Conservation (phyloP, 225 moss, liverwort and hornwort species). For the Sphagnum tenellum region DNA sequence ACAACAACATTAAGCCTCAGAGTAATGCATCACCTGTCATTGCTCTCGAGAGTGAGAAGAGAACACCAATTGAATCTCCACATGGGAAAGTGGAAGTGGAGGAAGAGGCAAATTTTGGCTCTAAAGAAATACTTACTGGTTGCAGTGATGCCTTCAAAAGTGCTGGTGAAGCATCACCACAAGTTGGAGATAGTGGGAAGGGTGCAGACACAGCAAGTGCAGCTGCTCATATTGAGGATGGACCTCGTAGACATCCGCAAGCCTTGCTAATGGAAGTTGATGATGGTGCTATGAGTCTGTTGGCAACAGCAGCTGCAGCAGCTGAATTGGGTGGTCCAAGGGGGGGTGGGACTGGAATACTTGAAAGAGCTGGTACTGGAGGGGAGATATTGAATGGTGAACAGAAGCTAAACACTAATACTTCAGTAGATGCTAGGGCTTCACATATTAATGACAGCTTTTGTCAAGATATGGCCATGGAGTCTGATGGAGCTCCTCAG, state of each 20-base stretch:
- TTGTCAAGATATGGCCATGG: slow-evolving; percentile 24
- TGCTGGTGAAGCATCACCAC: too few relatives aligned
- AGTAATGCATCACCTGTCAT: slow-evolving; percentile 6
- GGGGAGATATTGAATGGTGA: slow-evolving; percentile 5
- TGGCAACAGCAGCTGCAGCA: slow-evolving; percentile 84
- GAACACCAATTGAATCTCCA: slow-evolving; percentile 6
- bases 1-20: slow-evolving; percentile 8
- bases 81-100: slow-evolving; percentile 6
- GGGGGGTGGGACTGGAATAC: slow-evolving; percentile 15
- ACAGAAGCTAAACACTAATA: slow-evolving; percentile 8
- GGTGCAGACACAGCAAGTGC: slow-evolving; percentile 11
- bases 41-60: slow-evolving; percentile 20
- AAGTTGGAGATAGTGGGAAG: slow-evolving; percentile 1
- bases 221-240: slow-evolving; percentile 23
- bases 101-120: slow-evolving; percentile 5
- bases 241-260: slow-evolving; percentile 21
- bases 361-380: slow-evolving; percentile 7
- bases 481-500: slow-evolving; percentile 27
- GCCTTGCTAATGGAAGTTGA: slow-evolving; percentile 54
- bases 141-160: not conserved
- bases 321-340: slow-evolving; percentile 44
- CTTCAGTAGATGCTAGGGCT: slow-evolving; percentile 11
- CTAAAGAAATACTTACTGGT: slow-evolving; percentile 1
- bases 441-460: slow-evolving; percentile 13
- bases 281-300: slow-evolving; percentile 76